Percentiles rank a stretch among this genome's conserved stretches.
Conservation (phyloP, 345 rosid genomes). For the Camelina laxa region DNA sequence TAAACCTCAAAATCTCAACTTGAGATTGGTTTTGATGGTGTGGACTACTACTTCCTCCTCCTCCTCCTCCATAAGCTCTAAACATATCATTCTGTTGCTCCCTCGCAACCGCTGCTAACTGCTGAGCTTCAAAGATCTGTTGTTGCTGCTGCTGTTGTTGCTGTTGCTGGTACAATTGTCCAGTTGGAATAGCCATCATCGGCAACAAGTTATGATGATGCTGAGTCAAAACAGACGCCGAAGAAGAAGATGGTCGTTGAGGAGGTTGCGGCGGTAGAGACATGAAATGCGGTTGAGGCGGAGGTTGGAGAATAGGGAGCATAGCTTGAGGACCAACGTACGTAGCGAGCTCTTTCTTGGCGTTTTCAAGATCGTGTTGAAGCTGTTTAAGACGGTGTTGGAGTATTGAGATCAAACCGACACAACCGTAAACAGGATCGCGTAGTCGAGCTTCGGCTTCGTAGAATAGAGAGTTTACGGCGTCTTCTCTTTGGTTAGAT, state of each 20-base stretch:
- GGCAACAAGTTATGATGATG: conserved; percentile 45
- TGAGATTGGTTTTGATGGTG: conserved; percentile 55
- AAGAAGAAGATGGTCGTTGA: conserved; percentile 45
- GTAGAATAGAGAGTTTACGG: conserved; percentile 68
- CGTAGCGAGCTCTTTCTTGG: conserved; percentile 63
- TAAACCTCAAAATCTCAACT: conserved; percentile 56
- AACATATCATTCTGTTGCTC: conserved; percentile 71
- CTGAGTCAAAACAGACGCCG: conserved; percentile 38
- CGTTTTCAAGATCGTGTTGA: conserved; percentile 53
- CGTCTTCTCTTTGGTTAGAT: conserved; percentile 62
- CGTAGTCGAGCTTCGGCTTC: conserved; percentile 79
- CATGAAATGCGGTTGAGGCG: conserved; percentile 38
- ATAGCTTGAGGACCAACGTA: conserved; percentile 50
- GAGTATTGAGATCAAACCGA: conserved; percentile 70
- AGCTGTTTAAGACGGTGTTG: conserved; percentile 66
- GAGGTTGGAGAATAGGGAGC: conserved; percentile 49
- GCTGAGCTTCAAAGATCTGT: conserved; percentile 66
- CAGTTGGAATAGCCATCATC: conserved; percentile 53
- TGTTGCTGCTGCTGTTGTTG: conserved; percentile 46
- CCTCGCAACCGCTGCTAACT: conserved; percentile 57
- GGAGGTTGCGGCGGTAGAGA: conserved; percentile 42
- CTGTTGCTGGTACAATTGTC: conserved; percentile 26
- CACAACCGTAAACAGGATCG: conserved; percentile 90
- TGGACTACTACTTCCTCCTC: conserved; percentile 42
- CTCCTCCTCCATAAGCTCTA: conserved; percentile 54